phyloP scores from a whole-genome alignment of 2,329 filamentous ascomycete species.

The Pseudogymnoascus sp. region DNA sequence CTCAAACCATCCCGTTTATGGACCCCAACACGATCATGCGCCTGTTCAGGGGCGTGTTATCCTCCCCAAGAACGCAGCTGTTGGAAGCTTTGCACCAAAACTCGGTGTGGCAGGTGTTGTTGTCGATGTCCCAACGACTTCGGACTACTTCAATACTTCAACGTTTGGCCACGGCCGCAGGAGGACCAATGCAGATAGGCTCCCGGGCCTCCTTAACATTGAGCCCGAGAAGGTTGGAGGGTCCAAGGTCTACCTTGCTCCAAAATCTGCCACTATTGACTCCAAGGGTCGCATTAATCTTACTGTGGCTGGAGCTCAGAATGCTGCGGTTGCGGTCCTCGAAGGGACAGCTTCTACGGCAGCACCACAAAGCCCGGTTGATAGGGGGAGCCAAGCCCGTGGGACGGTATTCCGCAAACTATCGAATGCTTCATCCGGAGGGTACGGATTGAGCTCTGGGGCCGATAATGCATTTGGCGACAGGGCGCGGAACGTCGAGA shows the following conservation, averaged over 20 bases:
- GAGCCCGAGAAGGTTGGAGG: constrained; percentile 26
- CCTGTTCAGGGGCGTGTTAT: constrained; percentile 52
- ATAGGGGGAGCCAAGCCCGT: background rate
- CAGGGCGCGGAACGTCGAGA: background rate
- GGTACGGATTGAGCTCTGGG: background rate
- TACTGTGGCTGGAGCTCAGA: constrained; percentile 19
- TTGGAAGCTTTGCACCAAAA: constrained; percentile 17
- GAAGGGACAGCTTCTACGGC: constrained; percentile 17
- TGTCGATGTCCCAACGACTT: constrained; percentile 16
- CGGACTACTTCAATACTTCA: constrained; percentile 13
- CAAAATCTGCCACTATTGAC: constrained; percentile 23
- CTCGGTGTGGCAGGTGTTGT: constrained; percentile 28
- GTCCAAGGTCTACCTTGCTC: constrained; percentile 25
- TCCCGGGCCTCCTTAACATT: constrained; percentile 19
- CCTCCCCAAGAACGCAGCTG: constrained; percentile 34
- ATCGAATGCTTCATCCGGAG: background rate
- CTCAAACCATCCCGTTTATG: constrained; percentile 51
- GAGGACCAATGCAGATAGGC: constrained; percentile 7
- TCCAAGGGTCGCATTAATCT: constrained; percentile 24
- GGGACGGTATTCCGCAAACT: background rate
- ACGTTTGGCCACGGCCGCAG: constrained; percentile 3
- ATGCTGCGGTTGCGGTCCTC: constrained; percentile 22
- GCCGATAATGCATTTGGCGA: background rate
- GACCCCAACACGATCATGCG: constrained; percentile 43
- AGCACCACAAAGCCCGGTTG: constrained; percentile 1